Conservation (phyloP, 2,329 filamentous ascomycete species). For the Exophiala sideris region DNA sequence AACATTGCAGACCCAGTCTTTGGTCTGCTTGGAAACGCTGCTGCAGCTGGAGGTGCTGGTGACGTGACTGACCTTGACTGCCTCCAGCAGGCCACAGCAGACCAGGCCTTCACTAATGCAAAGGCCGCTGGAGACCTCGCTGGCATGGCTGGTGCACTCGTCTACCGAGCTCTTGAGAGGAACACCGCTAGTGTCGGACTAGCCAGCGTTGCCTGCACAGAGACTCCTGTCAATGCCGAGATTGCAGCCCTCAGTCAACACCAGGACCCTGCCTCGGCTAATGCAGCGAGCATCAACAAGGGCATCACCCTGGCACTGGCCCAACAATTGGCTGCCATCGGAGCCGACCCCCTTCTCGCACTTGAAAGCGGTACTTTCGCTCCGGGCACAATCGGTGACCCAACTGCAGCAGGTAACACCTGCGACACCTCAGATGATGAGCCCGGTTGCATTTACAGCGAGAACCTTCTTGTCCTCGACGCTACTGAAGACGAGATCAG, state of each 20-base stretch:
- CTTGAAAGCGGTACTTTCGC: slow-evolving; percentile 62
- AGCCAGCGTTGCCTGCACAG: slow-evolving; percentile 56
- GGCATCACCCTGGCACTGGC: slow-evolving; percentile 58
- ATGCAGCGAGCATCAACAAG: slow-evolving; percentile 59
- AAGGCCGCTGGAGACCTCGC: slow-evolving; percentile 51
- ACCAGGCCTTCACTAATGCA: slow-evolving; percentile 60
- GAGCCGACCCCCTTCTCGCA: slow-evolving; percentile 62
- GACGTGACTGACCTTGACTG: slow-evolving; percentile 53
- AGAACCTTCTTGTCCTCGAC: slow-evolving; percentile 53
- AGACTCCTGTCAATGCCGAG: slow-evolving; percentile 61
- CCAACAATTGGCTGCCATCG: slow-evolving; percentile 57
- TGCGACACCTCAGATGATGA: slow-evolving; percentile 50
- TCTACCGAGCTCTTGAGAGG: slow-evolving; percentile 56
- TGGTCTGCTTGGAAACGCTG: slow-evolving; percentile 52
- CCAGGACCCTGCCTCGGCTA: slow-evolving; percentile 62
- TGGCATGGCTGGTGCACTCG: slow-evolving; percentile 53
- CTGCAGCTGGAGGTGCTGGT: slow-evolving; percentile 48
- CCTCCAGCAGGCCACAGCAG: slow-evolving; percentile 56
- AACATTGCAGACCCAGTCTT: slow-evolving; percentile 50
- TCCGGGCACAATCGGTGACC: slow-evolving; percentile 55
- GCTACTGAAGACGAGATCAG: slow-evolving; percentile 52
- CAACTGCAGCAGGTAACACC: slow-evolving; percentile 50
- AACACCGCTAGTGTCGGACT: slow-evolving; percentile 59
- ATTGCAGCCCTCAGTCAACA: slow-evolving; percentile 63
- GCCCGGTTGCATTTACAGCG: slow-evolving; percentile 54